phyloP scores from a whole-genome alignment of 73 alveolate species.

The Paramecium bursaria region DNA sequence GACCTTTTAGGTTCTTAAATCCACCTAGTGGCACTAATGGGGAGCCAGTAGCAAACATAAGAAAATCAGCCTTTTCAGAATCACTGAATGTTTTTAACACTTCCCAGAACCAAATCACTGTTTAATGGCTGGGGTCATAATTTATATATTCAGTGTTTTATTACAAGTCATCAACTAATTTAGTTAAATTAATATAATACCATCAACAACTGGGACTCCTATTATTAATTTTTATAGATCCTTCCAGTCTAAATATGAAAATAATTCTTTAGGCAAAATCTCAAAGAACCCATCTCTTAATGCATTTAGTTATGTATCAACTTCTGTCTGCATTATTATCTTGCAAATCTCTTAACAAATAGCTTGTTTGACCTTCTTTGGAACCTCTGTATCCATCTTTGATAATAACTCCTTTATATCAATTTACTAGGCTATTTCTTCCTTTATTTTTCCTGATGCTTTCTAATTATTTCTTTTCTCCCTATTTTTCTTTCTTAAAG shows the following conservation, averaged over 20 bases:
- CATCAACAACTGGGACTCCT: conserved; percentile 58
- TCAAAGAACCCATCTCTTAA: conserved; percentile 51
- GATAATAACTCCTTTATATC: neutral
- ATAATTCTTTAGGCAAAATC: conserved; percentile 35
- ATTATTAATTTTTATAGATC: conserved; percentile 44
- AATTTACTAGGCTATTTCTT: neutral
- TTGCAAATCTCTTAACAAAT: conserved; percentile 42
- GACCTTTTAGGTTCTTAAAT: conserved; percentile 50
- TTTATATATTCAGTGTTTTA: conserved; percentile 31
- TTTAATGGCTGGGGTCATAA: conserved; percentile 5
- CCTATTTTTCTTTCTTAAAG: conserved; percentile 32
- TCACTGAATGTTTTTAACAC: conserved; percentile 45
- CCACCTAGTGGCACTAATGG: conserved; percentile 63
- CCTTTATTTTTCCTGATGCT: neutral
- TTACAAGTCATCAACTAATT: conserved; percentile 33
- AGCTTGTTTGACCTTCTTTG: neutral
- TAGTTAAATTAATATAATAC: neutral
- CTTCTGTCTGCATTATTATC: conserved; percentile 12
- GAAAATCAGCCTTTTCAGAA: conserved; percentile 51
- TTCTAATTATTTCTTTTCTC: neutral
- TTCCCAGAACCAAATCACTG: conserved; percentile 56
- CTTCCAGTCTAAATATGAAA: conserved; percentile 40
- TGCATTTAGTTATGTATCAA: neutral
- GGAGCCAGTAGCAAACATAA: conserved; percentile 57
- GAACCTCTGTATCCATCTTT: neutral